These are phyloP conservation scores for Phanerochaete carnosa DNA, from an alignment of 768 basidiomycete genomes.

Conservation along the genomic window DNA sequence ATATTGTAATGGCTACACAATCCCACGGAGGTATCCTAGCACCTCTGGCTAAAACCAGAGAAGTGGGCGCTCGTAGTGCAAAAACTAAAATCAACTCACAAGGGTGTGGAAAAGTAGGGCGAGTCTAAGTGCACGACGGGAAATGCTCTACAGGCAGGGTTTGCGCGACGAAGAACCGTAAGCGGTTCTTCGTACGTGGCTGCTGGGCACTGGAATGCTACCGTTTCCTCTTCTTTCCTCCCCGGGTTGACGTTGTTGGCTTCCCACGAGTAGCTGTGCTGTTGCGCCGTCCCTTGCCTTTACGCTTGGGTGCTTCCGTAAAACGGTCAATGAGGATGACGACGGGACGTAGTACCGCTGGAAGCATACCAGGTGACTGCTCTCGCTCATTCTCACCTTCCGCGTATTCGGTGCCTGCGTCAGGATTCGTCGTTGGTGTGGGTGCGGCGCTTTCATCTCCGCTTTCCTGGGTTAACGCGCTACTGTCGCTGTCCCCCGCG, in stretches of 20 bases:
- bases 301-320: conserved; percentile 16
- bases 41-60: background rate
- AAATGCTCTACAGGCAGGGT: background rate
- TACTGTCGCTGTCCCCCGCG: conserved; percentile 81
- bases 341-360: background rate
- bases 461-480: conserved; percentile 79
- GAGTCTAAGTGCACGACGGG: background rate
- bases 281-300: conserved; percentile 28
- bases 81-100: background rate
- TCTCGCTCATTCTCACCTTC: conserved; percentile 64
- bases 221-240: conserved; percentile 46
- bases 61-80: background rate
- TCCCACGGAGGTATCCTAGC: background rate
- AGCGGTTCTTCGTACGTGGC: background rate
- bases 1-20: background rate
- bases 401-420: conserved; percentile 61
- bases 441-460: conserved; percentile 64
- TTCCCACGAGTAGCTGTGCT: conserved; percentile 22
- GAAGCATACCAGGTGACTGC: conserved; percentile 50
- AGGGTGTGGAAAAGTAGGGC: background rate
- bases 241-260: conserved; percentile 33
- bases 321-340: background rate
- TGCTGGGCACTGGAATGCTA: conserved; percentile 13
- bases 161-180: background rate
- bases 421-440: conserved; percentile 69